Conservation (phyloP, 1,284 basidiomycete genomes). For the Albatrellus sp. region DNA sequence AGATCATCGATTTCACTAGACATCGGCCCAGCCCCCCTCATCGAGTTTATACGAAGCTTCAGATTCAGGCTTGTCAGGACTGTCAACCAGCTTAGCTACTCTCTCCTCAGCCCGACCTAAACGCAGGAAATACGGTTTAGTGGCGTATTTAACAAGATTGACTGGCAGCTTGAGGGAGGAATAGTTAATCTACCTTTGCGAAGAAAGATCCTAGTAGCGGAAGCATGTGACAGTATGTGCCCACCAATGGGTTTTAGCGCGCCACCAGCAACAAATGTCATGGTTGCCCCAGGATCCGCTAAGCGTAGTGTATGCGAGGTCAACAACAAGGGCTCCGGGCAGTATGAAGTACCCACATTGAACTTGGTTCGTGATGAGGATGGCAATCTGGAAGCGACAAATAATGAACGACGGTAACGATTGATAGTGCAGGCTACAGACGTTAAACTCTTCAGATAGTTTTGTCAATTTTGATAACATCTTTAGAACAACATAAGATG, state of each 20-base stretch:
- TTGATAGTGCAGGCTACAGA: slow-evolving; percentile 18
- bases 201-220: slow-evolving; percentile 72
- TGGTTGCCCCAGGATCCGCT: slow-evolving; percentile 90
- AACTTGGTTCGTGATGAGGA: slow-evolving; percentile 88
- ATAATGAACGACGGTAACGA: slow-evolving; percentile 1
- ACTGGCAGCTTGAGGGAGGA: neutral
- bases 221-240: slow-evolving; percentile 80
- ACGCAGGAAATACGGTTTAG: slow-evolving; percentile 7
- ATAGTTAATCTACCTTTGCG: slow-evolving; percentile 57
- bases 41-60: slow-evolving; percentile 87
- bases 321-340: slow-evolving; percentile 2
- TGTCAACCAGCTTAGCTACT: slow-evolving; percentile 90
- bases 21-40: slow-evolving; percentile 76
- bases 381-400: slow-evolving; percentile 45
- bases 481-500: slow-evolving; percentile 22
- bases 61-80: slow-evolving; percentile 84
- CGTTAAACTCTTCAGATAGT: slow-evolving; percentile 84
- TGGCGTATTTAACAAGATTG: neutral
- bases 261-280: slow-evolving; percentile 87
- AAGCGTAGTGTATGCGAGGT: neutral
- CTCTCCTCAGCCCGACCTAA: slow-evolving; percentile 86
- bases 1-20: slow-evolving; percentile 18
- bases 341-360: slow-evolving; percentile 41
- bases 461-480: slow-evolving; percentile 87
- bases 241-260: slow-evolving; percentile 82